Conservation (phyloP, 805 yeast species). For the Alloascoidea africana region DNA sequence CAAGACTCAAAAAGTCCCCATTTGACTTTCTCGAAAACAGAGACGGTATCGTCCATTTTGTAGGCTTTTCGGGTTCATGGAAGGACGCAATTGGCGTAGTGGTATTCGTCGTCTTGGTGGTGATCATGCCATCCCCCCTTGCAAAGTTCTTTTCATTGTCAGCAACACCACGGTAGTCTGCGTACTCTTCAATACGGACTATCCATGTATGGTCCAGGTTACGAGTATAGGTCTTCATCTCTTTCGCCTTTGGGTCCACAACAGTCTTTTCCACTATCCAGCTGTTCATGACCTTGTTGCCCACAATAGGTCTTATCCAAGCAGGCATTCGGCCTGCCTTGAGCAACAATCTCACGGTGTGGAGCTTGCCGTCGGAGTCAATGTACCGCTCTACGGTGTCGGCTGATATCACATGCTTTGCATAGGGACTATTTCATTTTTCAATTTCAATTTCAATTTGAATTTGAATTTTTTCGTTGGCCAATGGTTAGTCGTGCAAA, state of each 20-base stretch:
- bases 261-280: constrained; percentile 74
- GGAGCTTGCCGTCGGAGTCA: constrained; percentile 47
- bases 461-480: constrained; percentile 9
- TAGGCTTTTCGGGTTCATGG: no score
- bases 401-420: constrained; percentile 69
- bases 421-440: constrained; percentile 52
- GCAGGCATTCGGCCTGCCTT: constrained; percentile 72
- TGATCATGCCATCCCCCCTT: no score
- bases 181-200: constrained; percentile 64
- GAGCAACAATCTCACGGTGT: constrained; percentile 57
- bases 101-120: no score
- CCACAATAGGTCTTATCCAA: constrained; percentile 65
- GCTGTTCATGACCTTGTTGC: constrained; percentile 46
- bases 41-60: no score
- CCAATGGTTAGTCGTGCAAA: neutral
- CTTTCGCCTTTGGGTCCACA: constrained; percentile 43
- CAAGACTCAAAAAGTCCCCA: no score
- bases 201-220: constrained; percentile 75
- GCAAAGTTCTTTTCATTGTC: constrained; percentile 4
- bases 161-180: constrained; percentile 31
- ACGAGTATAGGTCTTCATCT: constrained; percentile 56
- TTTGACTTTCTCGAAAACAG: neutral
- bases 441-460: constrained; percentile 13
- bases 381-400: constrained; percentile 57
- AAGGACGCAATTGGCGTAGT: no score